These are phyloP conservation scores for Globisporangium viniferum DNA, from an alignment of 352 stramenopile species.

Conservation along the genomic window DNA sequence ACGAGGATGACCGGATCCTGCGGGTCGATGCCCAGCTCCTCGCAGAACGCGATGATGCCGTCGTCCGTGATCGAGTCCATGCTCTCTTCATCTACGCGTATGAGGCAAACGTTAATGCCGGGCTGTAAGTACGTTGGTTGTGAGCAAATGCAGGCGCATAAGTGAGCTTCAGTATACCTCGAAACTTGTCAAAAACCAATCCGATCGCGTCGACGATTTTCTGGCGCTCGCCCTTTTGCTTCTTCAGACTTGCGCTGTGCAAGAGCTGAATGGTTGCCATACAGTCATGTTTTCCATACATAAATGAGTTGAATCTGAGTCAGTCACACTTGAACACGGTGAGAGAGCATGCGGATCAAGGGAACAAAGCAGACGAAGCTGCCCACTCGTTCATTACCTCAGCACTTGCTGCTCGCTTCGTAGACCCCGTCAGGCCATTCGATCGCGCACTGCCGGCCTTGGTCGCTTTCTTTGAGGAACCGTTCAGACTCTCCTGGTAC, in stretches of 20 bases:
- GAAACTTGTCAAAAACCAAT: constrained; percentile 54
- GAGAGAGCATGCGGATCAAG: too few relatives aligned
- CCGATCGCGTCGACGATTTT: constrained; percentile 44
- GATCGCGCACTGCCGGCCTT: constrained; percentile 8
- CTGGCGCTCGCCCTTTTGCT: constrained; percentile 37
- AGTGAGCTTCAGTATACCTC: constrained; percentile 29
- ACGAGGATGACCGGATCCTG: constrained; percentile 81
- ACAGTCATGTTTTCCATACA: neutral
- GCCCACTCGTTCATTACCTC: constrained; percentile 6
- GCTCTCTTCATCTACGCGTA: constrained; percentile 31
- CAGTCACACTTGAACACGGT: neutral
- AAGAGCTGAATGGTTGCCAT: neutral
- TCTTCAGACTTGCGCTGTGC: constrained; percentile 37
- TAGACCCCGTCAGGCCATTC: constrained; percentile 25
- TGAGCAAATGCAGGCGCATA: neutral
- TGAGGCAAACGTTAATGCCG: too few relatives aligned
- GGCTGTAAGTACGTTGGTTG: neutral
- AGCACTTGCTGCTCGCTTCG: constrained; percentile 33
- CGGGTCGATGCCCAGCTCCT: constrained; percentile 62
- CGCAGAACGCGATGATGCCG: constrained; percentile 72
- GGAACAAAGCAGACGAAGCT: too few relatives aligned
- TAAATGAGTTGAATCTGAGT: neutral
- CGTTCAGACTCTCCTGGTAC: constrained; percentile 34
- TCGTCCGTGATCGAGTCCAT: constrained; percentile 72
- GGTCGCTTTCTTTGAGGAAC: constrained; percentile 25